phyloP scores from a whole-genome alignment of 306 rosid genomes.

The Acacia acuminata region DNA sequence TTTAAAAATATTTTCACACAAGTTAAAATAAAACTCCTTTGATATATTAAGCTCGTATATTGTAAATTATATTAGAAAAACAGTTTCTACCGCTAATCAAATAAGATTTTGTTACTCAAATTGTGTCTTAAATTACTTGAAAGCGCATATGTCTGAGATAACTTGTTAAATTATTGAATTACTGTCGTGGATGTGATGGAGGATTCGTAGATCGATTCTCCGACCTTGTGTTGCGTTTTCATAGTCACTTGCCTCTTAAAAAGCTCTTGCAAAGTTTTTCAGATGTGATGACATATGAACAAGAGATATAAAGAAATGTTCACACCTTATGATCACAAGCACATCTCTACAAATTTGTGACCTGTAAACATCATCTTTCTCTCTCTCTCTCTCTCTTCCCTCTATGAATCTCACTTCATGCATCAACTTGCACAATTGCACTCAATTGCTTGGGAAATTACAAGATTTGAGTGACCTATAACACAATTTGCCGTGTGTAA shows the following conservation, averaged over 20 bases:
- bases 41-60: too few species aligned
- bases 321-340: not conserved
- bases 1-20: too few species aligned
- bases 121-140: not conserved
- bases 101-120: constrained; percentile 3
- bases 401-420: constrained; percentile 19
- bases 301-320: not conserved
- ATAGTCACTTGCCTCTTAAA: not conserved
- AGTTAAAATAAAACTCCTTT: too few species aligned
- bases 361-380: constrained; percentile 14
- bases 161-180: not conserved
- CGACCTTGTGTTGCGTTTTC: not conserved
- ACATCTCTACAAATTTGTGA: constrained; percentile 13
- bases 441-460: constrained; percentile 24
- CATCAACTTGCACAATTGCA: constrained; percentile 40
- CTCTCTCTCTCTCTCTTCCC: constrained; percentile 1
- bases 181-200: too few species aligned
- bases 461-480: constrained; percentile 31
- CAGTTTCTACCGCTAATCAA: too few species aligned
- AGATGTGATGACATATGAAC: not conserved
- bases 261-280: not conserved
- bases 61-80: too few species aligned
- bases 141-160: not conserved
- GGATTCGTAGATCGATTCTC: too few species aligned
- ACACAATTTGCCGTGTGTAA: constrained; percentile 12